Conservation (phyloP, 352 stramenopile species). For the Pythium guiyangense region DNA sequence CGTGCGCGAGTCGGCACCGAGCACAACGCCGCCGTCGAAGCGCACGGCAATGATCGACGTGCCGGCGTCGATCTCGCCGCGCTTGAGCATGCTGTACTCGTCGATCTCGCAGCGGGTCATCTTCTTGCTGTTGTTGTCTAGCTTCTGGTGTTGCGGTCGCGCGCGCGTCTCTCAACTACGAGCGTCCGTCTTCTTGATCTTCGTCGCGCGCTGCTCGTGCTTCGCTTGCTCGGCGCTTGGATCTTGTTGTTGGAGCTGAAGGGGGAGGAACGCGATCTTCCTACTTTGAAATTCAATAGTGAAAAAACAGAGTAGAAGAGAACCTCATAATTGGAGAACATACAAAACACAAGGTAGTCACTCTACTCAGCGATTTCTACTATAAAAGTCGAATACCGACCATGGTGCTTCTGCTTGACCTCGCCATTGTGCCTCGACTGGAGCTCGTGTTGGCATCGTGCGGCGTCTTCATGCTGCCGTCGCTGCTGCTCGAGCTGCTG, state of each 20-base stretch:
- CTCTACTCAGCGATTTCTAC: too few relatives aligned
- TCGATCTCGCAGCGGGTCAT: constrained; percentile 31
- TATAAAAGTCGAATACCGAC: constrained; percentile 53
- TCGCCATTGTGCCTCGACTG: constrained; percentile 41
- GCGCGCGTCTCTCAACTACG: too few relatives aligned
- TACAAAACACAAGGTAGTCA: too few relatives aligned
- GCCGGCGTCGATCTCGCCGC: constrained; percentile 92
- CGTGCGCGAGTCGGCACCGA: constrained; percentile 94
- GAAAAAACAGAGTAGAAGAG: too few relatives aligned
- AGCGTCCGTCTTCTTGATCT: too few relatives aligned
- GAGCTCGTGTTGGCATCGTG: constrained; percentile 27
- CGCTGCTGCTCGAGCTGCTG: constrained; percentile 28
- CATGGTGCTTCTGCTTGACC: constrained; percentile 41
- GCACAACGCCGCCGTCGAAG: constrained; percentile 96
- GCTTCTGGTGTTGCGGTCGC: not conserved
- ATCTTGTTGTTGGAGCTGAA: too few relatives aligned
- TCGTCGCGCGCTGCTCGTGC: too few relatives aligned
- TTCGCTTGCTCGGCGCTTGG: too few relatives aligned
- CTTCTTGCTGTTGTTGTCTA: not conserved
- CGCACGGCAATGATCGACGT: constrained; percentile 98
- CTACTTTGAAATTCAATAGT: too few relatives aligned
- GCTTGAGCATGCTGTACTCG: constrained; percentile 72
- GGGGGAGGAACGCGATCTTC: too few relatives aligned
- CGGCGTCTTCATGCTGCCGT: constrained; percentile 32
- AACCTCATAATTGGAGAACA: too few relatives aligned